Evolutionary conservation across 176 grass and related monocot genomes (phyloP).

Genomic region (Zizania latifolia): DNA sequence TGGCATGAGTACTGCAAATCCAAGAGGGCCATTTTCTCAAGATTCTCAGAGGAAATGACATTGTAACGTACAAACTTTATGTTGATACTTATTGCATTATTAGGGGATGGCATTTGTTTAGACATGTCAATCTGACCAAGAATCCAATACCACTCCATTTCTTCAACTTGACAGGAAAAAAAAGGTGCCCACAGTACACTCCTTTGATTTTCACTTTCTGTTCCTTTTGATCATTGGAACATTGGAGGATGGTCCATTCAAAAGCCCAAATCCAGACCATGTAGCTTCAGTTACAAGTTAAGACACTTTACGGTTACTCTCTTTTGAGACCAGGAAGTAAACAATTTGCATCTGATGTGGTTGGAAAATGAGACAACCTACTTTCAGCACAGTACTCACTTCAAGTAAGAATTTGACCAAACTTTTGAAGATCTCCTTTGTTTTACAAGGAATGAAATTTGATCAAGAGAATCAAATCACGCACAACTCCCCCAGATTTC

Average conservation of each 20-base stretch:
- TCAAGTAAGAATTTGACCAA: slow-evolving; percentile 20
- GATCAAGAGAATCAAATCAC: slow-evolving; percentile 42
- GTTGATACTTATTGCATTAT: neutral
- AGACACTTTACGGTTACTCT: neutral
- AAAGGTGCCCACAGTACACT: neutral
- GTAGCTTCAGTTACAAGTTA: slow-evolving; percentile 16
- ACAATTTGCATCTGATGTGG: slow-evolving; percentile 15
- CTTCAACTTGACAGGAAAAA: neutral
- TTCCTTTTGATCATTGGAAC: neutral
- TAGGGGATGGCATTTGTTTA: slow-evolving; percentile 7
- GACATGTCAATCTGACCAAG: neutral
- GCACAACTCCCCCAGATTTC: neutral
- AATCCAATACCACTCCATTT: neutral
- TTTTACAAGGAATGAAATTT: slow-evolving; percentile 22
- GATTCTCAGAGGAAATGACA: slow-evolving; percentile 23
- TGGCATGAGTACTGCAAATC: neutral
- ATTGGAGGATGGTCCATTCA: slow-evolving; percentile 20
- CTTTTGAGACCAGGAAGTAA: neutral
- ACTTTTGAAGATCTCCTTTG: slow-evolving; percentile 7
- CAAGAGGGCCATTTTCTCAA: neutral
- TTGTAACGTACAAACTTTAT: neutral
- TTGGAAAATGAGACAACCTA: slow-evolving; percentile 16
- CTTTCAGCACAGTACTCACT: neutral
- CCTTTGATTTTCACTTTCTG: neutral
- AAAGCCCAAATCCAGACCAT: neutral